A percentile compares a stretch with the other conserved stretches of the same genome.
phyloP scores from a whole-genome alignment of 768 basidiomycete species.

The Russula olivacea region DNA sequence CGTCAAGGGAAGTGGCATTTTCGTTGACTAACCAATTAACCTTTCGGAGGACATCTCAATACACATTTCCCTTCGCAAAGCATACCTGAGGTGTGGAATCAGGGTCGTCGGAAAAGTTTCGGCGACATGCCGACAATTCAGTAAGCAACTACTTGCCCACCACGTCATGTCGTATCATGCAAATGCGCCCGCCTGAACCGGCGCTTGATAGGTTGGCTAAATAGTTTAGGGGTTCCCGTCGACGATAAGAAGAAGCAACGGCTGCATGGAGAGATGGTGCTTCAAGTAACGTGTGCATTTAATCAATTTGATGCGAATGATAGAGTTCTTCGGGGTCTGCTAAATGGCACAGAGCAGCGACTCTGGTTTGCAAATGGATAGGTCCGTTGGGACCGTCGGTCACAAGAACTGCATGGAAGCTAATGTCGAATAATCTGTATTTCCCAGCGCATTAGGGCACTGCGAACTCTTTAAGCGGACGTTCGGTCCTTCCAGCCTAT shows the following conservation, averaged over 20 bases:
- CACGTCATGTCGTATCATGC: not conserved
- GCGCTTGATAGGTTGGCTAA: not conserved
- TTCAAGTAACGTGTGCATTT: not conserved
- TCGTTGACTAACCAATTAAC: not conserved
- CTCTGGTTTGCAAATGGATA: slow-evolving; percentile 2
- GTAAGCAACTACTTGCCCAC: not conserved
- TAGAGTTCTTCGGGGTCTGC: not conserved
- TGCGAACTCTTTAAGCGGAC: not conserved
- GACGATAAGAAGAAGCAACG: not conserved
- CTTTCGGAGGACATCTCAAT: slow-evolving; percentile 15
- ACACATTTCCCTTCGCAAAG: not conserved
- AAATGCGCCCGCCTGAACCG: not conserved
- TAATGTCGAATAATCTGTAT: not conserved
- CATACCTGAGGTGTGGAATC: not conserved
- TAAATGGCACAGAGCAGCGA: not conserved
- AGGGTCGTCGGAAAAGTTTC: not conserved
- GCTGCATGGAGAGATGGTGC: slow-evolving; percentile 1
- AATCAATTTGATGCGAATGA: not conserved
- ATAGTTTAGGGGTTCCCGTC: not conserved
- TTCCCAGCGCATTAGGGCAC: not conserved
- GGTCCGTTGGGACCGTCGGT: slow-evolving; percentile 9
- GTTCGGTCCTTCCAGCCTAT: not conserved
- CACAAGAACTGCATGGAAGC: slow-evolving; percentile 1
- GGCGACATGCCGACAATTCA: not conserved
- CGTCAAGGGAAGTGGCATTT: not conserved